phyloP scores from a whole-genome alignment of 2,329 filamentous ascomycete species.

The Keithomyces neogunnii region DNA sequence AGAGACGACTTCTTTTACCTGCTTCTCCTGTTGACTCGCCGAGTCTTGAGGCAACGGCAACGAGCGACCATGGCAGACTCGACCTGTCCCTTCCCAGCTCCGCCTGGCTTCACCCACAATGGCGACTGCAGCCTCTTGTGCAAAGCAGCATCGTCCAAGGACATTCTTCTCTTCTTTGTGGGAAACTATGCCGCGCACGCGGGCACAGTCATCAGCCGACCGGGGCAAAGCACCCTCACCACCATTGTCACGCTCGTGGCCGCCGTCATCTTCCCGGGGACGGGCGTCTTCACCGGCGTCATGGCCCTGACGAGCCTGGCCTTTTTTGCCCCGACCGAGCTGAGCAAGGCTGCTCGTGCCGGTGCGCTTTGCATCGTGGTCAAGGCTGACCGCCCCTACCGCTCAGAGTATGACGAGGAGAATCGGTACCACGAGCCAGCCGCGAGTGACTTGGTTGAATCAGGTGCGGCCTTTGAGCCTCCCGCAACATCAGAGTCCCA shows the following conservation, averaged over 20 bases:
- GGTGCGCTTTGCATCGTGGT: conserved; percentile 6
- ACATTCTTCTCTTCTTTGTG: conserved; percentile 5
- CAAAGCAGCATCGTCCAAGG: conserved; percentile 4
- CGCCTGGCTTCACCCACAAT: conserved; percentile 5
- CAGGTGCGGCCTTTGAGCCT: no score
- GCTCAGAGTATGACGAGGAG: neutral
- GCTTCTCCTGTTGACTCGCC: no score
- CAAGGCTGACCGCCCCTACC: neutral
- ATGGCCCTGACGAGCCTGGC: conserved; percentile 8
- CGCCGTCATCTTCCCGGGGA: no score
- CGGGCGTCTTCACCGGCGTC: neutral
- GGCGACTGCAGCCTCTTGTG: conserved; percentile 9
- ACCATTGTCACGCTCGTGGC: conserved; percentile 1
- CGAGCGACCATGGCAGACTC: no score
- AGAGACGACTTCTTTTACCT: no score
- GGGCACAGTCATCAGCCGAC: conserved; percentile 3
- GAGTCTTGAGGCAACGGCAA: no score
- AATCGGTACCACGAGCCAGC: no score
- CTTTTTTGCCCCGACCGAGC: conserved; percentile 6
- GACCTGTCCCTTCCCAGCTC: no score
- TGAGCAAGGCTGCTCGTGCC: conserved; percentile 5
- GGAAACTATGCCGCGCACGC: conserved; percentile 6
- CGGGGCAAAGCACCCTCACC: conserved; percentile 3
- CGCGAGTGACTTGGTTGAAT: no score
- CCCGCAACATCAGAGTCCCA: no score